Base-by-base conservation (phyloP, 331 rosid species). In the Cydonia oblonga region DNA sequence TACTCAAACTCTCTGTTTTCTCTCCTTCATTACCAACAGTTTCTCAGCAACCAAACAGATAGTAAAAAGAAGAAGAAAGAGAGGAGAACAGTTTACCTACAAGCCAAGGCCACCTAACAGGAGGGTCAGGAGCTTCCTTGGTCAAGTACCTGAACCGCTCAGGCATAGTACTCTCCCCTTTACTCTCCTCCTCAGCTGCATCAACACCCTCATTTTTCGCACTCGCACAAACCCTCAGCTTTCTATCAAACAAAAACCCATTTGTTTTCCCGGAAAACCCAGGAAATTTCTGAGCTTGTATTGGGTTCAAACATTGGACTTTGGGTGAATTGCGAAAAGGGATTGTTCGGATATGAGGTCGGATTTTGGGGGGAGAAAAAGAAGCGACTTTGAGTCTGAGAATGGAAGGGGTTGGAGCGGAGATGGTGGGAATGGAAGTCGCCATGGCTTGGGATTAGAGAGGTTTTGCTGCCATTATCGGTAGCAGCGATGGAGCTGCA, bases 101-200 rank as follows among this genome's bases (percentile, higher is more conserved):
- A 78, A 93, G 51, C 85, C 81, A 91, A 18, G 96, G 97, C 98
- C 98, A 93, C 72, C 89, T 80, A 26, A 87, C 68, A 44, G 96
- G 92, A 61, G 87, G 81, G 72, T 83, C 86, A 5, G 96, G 83
- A 82, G 86, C 92, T 88, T 93, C 96, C 79, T 77, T 85, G 30
- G 88, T 12, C 51, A 86, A 80, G 64, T 87, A 81, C 69, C 90
- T 79, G 82, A 93, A 93, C 83, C 96, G 83, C 76, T 80, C 89
- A 4, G 98, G 97, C 92, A 89, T 82, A 52, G 97, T 87, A 66
- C 96, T 81, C 66, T 64, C 83, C 23, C 80, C 85, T 52, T 86
- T 82, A 58, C 70, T 82, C 73, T 84, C 85, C 52, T 79, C 84
- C 79, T 87, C 92, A 52, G 86, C 87, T 76, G 85, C 84, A 61